These are phyloP conservation scores for Sodiomyces alkalinus DNA, from an alignment of 2,329 filamentous ascomycete genomes.

Conservation along the genomic window DNA sequence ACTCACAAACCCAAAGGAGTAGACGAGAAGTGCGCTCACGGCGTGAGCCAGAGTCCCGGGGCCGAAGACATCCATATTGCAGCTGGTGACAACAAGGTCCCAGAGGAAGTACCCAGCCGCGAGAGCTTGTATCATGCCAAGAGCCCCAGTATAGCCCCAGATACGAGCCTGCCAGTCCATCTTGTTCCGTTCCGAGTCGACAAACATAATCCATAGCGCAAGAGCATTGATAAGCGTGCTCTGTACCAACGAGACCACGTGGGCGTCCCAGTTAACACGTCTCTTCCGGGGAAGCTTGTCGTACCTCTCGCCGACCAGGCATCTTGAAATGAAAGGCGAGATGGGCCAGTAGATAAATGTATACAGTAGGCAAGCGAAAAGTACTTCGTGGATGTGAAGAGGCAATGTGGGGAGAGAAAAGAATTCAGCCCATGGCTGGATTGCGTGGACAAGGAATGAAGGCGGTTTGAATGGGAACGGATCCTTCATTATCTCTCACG, in stretches of 20 bases:
- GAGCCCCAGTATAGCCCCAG: constrained; percentile 62
- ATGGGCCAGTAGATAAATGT: constrained; percentile 49
- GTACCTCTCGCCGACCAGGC: constrained; percentile 50
- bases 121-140: constrained; percentile 60
- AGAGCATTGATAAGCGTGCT: constrained; percentile 54
- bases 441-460: constrained; percentile 38
- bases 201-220: constrained; percentile 58
- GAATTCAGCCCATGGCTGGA: constrained; percentile 49
- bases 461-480: constrained; percentile 51
- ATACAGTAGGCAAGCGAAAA: constrained; percentile 53
- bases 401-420: constrained; percentile 51
- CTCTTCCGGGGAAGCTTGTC: constrained; percentile 45
- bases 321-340: constrained; percentile 49
- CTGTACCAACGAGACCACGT: constrained; percentile 73
- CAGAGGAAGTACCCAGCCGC: constrained; percentile 74
- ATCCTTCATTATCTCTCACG: constrained; percentile 53
- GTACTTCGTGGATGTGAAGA: constrained; percentile 63
- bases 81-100: constrained; percentile 58
- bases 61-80: constrained; percentile 58
- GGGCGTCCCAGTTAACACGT: constrained; percentile 68
- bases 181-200: constrained; percentile 48
- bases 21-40: constrained; percentile 57
- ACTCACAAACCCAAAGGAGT: constrained; percentile 66
- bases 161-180: constrained; percentile 56
- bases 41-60: constrained; percentile 67